A percentile compares a stretch with the other conserved stretches of the same genome.
Conservation (phyloP, 2,329 filamentous ascomycete species). For the Alternaria sp. region DNA sequence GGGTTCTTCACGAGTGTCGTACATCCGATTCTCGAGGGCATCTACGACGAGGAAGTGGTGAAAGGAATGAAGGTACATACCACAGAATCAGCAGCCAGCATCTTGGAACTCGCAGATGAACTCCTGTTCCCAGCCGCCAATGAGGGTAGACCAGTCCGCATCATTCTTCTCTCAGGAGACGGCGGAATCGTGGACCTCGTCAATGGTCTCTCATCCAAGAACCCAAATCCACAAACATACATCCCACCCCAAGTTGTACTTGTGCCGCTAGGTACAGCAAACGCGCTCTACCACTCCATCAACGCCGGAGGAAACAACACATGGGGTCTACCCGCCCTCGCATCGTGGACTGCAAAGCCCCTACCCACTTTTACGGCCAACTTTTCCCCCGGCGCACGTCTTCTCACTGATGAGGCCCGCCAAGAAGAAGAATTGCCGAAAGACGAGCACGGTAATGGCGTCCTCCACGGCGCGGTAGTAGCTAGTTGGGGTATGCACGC, state of each 20-base stretch:
- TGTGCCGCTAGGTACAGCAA: conserved; percentile 62
- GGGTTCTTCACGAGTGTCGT: conserved; percentile 52
- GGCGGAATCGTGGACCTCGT: conserved; percentile 85
- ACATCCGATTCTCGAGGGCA: conserved; percentile 53
- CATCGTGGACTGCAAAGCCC: conserved; percentile 45
- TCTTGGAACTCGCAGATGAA: conserved; percentile 68
- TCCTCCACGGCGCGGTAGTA: conserved; percentile 78
- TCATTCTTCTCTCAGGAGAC: conserved; percentile 86
- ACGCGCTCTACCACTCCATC: conserved; percentile 59
- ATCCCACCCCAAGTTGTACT: conserved; percentile 65
- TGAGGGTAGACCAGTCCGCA: conserved; percentile 54
- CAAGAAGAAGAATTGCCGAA: conserved; percentile 51
- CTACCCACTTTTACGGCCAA: conserved; percentile 56
- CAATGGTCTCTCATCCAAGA: conserved; percentile 65
- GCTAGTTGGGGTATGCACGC: conserved; percentile 91
- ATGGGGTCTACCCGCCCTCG: conserved; percentile 53
- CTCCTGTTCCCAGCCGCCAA: conserved; percentile 61
- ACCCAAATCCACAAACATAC: conserved; percentile 31
- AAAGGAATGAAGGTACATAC: conserved; percentile 63
- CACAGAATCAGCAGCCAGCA: conserved; percentile 70
- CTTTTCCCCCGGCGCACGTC: conserved; percentile 57
- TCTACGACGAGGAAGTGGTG: conserved; percentile 45
- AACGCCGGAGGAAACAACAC: conserved; percentile 51
- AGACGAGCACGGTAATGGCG: conserved; percentile 35
- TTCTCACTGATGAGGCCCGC: conserved; percentile 56